phyloP scores from a whole-genome alignment of 2,329 filamentous ascomycete genomes.

The Zasmidium angulare region DNA sequence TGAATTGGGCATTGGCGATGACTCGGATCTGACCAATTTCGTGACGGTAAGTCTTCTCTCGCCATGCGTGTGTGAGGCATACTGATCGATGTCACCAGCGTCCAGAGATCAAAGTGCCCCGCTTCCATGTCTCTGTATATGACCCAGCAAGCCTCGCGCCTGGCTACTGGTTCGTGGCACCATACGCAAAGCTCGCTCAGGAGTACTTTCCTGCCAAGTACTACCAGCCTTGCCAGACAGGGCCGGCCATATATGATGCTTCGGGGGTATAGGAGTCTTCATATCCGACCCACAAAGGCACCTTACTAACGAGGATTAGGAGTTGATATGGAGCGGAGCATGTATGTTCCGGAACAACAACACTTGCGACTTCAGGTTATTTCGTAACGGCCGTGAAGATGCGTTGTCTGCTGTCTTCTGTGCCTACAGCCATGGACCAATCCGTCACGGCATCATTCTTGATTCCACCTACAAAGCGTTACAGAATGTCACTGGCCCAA shows the following conservation, averaged over 20 bases:
- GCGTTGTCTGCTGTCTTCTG: conserved; percentile 11
- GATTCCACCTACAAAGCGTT: conserved; percentile 10
- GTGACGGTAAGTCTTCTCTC: not conserved
- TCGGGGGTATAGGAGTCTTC: not conserved
- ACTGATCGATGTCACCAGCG: not conserved
- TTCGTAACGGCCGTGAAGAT: not conserved
- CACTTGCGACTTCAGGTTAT: conserved; percentile 19
- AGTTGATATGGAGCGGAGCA: conserved; percentile 23
- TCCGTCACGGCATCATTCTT: conserved; percentile 9
- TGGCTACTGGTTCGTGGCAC: conserved; percentile 9
- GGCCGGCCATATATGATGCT: conserved; percentile 7
- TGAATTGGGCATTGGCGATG: not conserved
- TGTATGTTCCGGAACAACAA: conserved; percentile 15
- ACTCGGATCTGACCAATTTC: not conserved
- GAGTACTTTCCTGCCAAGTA: not conserved
- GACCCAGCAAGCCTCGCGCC: not conserved
- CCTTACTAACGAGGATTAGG: conserved; percentile 1
- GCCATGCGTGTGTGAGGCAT: not conserved
- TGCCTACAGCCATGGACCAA: conserved; percentile 4
- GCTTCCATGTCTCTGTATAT: conserved; percentile 1
- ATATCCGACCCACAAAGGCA: not conserved
- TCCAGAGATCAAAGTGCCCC: conserved; percentile 9
- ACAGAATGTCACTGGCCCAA: not conserved
- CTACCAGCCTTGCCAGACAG: conserved; percentile 4
- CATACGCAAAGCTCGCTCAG: conserved; percentile 5